These are phyloP conservation scores for Mucor lusitanicus DNA, from an alignment of 371 early-diverging fungal species.

Conservation along the genomic window DNA sequence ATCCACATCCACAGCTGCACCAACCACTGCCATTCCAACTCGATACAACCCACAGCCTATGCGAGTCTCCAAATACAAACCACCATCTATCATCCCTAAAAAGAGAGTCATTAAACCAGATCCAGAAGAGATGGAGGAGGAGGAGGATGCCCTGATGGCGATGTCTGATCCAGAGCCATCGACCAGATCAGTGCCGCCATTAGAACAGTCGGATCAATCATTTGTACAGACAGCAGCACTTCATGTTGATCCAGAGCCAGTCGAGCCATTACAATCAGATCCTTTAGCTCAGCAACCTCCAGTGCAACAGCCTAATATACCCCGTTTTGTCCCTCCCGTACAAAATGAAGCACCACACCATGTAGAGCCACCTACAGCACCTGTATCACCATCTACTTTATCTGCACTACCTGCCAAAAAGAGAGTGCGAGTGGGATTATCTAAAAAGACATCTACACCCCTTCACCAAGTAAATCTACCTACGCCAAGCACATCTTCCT, in stretches of 20 bases:
- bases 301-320: background rate
- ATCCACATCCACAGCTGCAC: background rate
- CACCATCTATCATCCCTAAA: slow-evolving; percentile 2
- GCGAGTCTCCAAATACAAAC: background rate
- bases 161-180: background rate
- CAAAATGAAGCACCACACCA: background rate
- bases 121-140: slow-evolving; percentile 7
- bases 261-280: background rate
- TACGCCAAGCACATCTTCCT: background rate
- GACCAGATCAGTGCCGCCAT: background rate
- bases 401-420: slow-evolving; percentile 4
- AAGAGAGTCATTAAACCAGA: slow-evolving; percentile 4
- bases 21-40: background rate
- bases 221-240: background rate
- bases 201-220: no score
- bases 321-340: background rate
- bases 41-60: background rate
- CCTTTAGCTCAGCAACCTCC: background rate
- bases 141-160: background rate
- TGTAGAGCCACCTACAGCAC: background rate
- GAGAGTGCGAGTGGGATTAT: slow-evolving; percentile 33
- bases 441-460: slow-evolving; percentile 18
- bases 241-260: background rate
- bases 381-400: background rate
- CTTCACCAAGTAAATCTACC: slow-evolving; percentile 1